phyloP scores from a whole-genome alignment of 1,284 basidiomycete species.

The Stereum hirsutum region DNA sequence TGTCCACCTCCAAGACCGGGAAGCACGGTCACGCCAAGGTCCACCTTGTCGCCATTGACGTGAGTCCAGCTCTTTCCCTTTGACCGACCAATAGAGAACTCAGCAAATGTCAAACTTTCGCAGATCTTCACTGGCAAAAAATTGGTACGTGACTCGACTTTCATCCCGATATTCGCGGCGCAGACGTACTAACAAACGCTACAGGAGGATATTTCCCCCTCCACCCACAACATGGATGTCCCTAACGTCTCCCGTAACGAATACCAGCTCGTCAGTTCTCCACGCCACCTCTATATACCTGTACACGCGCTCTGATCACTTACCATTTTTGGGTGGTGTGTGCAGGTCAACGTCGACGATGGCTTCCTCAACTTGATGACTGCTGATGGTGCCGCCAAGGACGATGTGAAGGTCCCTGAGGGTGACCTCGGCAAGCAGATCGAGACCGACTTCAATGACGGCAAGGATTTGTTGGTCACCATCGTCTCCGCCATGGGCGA shows the following conservation, averaged over 20 bases:
- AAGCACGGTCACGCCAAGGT: slow-evolving; percentile 99
- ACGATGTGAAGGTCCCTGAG: slow-evolving; percentile 94
- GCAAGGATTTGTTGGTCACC: slow-evolving; percentile 86
- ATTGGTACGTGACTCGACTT: slow-evolving; percentile 38
- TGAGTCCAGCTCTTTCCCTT: slow-evolving; percentile 31
- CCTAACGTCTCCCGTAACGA: slow-evolving; percentile 90
- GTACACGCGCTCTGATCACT: not conserved
- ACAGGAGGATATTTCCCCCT: slow-evolving; percentile 97
- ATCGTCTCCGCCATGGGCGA: slow-evolving; percentile 89
- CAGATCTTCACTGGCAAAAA: slow-evolving; percentile 97
- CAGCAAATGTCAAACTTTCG: slow-evolving; percentile 1
- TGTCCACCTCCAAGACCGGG: slow-evolving; percentile 99
- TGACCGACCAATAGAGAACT: not conserved
- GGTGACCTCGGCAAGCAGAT: slow-evolving; percentile 78
- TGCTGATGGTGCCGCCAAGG: slow-evolving; percentile 78
- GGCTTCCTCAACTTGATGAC: slow-evolving; percentile 95
- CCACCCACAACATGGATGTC: slow-evolving; percentile 99
- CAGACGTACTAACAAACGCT: slow-evolving; percentile 15
- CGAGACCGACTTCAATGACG: slow-evolving; percentile 67
- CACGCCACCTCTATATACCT: slow-evolving; percentile 2
- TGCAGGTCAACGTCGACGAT: slow-evolving; percentile 77
- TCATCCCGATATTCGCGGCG: slow-evolving; percentile 6
- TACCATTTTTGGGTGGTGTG: not conserved
- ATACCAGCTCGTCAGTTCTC: slow-evolving; percentile 74
- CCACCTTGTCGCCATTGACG: slow-evolving; percentile 94